A percentile compares a stretch with the other conserved stretches of the same genome.
These are phyloP conservation scores for Lasiosphaeris hirsuta DNA, from an alignment of 495 filamentous ascomycete species.

Conservation along the genomic window DNA sequence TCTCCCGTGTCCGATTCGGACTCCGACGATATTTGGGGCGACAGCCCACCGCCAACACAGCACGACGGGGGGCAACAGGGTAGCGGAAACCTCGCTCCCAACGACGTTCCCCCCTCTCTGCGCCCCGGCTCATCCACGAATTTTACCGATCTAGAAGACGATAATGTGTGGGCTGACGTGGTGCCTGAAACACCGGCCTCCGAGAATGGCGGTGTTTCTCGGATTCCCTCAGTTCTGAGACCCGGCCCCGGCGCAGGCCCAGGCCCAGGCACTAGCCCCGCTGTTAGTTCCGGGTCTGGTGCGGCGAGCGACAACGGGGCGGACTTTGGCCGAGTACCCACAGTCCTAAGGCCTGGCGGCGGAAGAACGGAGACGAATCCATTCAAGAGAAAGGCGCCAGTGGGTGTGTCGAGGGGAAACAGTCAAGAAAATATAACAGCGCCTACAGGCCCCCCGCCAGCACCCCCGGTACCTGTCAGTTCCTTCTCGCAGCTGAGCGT, in stretches of 20 bases:
- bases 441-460: constrained; percentile 13
- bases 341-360: constrained; percentile 33
- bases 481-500: constrained; percentile 39
- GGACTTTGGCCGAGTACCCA: constrained; percentile 26
- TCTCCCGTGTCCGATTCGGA: constrained; percentile 33
- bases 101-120: constrained; percentile 27
- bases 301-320: constrained; percentile 15
- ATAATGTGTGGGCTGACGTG: constrained; percentile 25
- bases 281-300: not conserved
- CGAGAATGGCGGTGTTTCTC: constrained; percentile 11
- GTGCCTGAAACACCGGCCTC: not conserved
- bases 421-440: not conserved
- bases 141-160: constrained; percentile 17
- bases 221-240: constrained; percentile 20
- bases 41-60: constrained; percentile 12
- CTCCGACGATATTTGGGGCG: constrained; percentile 36
- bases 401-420: not conserved
- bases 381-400: constrained; percentile 41
- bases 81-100: not conserved
- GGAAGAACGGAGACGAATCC: constrained; percentile 49
- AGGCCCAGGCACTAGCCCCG: not conserved
- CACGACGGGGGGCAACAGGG: not conserved
- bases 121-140: constrained; percentile 24
- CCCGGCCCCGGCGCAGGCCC: constrained; percentile 15
- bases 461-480: constrained; percentile 21